Base-by-base conservation (phyloP, 2,329 filamentous ascomycete genomes). In the Calonectria ilicicola region DNA sequence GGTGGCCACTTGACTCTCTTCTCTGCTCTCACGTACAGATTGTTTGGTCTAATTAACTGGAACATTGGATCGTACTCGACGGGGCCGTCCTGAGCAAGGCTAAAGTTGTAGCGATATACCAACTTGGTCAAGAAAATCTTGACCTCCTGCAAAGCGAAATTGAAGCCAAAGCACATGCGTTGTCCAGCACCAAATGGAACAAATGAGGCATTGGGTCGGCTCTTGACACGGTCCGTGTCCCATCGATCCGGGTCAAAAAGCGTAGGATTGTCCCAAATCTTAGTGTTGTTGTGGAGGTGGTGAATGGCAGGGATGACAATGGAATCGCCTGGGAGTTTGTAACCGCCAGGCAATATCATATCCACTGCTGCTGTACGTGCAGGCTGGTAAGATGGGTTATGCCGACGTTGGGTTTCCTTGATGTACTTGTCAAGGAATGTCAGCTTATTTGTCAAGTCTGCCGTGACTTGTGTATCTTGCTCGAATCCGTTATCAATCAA, bases 91-190 rank as follows among this genome's bases (percentile, higher is more conserved):
- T 85, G 84, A n/a, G 87, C 89, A n/a, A 85, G 80, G 12, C 73
- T 81, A 71, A 91, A 92, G 67, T 88, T 83, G 78, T 93, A 92
- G 9, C 91, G 84, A 70, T 87, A 92, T 2, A 92, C 81, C 44
- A 93, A 81, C 83, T 92, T 89, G 1, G 87, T 84, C 74, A 93
- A 46, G 76, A 91, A 87, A 5, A 91, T 84, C 83, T 92, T 92
- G 71, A 91, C 85, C 80, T 93, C 90, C 71, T 88, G 86, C 8
- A 92, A 82, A 0, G 90, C 91, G 80, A 92, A 91, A 81, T 91
- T 92, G 85, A 91, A 92, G 0, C 91, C 91, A 68, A 93, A 89
- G 73, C 91, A 93, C 82, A 87, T 87, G 1, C 91, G 84, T 0
- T 85, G 87, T 0, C 91, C 91, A 0, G 86, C 83, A 0, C 88